These are phyloP conservation scores for Nicotiana obtusifolia DNA, from an alignment of 257 asterid species.

Conservation along the genomic window DNA sequence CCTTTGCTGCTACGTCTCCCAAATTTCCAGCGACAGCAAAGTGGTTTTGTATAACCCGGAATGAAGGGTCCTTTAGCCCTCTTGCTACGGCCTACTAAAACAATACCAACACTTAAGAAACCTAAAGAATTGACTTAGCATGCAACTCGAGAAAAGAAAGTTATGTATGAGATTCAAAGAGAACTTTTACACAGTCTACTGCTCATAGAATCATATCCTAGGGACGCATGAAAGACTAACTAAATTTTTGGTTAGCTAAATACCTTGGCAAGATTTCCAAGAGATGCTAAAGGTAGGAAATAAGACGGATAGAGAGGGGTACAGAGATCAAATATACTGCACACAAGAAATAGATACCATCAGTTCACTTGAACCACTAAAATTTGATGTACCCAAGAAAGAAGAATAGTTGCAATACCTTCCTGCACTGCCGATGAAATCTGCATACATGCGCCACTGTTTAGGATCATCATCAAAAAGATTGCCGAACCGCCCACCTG, in stretches of 20 bases:
- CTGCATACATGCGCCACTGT: slow-evolving; percentile 99
- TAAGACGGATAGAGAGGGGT: slow-evolving; percentile 82
- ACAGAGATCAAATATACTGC: slow-evolving; percentile 95
- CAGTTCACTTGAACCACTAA: background rate
- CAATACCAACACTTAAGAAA: slow-evolving; percentile 2
- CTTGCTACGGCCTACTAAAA: slow-evolving; percentile 87
- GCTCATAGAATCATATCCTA: background rate
- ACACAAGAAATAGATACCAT: background rate
- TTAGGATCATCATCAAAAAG: slow-evolving; percentile 95
- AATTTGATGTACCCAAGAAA: background rate
- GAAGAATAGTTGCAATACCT: slow-evolving; percentile 29
- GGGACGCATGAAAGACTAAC: background rate
- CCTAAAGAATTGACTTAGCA: background rate
- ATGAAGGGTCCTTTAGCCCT: slow-evolving; percentile 94
- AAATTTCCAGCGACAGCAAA: slow-evolving; percentile 79
- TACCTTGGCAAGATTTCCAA: slow-evolving; percentile 96
- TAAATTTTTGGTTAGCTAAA: background rate
- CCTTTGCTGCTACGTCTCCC: slow-evolving; percentile 97
- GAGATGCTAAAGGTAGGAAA: slow-evolving; percentile 87
- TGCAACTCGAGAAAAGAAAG: background rate
- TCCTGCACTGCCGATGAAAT: slow-evolving; percentile 92
- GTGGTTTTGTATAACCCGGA: slow-evolving; percentile 93
- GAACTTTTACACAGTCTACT: background rate
- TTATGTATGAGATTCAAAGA: background rate
- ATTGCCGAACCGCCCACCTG: slow-evolving; percentile 96